These are phyloP conservation scores for Trametes versicolor DNA, from an alignment of 1,284 basidiomycete genomes.

Conservation along the genomic window DNA sequence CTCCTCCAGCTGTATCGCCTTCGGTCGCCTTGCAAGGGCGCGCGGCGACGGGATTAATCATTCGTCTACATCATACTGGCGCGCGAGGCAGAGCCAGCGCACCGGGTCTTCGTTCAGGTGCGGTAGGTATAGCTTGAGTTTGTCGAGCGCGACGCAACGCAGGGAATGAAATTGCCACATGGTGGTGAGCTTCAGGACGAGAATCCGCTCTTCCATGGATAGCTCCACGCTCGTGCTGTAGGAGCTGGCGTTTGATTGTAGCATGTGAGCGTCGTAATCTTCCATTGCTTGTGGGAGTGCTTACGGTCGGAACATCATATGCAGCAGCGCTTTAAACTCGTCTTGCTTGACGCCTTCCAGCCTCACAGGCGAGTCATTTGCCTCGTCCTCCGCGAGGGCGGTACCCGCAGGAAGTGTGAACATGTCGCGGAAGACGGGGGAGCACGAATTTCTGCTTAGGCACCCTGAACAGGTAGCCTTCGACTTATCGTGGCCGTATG, in stretches of 20 bases:
- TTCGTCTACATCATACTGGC: conserved; percentile 20
- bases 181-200: conserved; percentile 26
- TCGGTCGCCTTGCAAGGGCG: conserved; percentile 15
- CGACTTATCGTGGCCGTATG: too few relatives aligned
- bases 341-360: too few relatives aligned
- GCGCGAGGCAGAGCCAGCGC: conserved; percentile 20
- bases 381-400: too few relatives aligned
- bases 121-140: not conserved
- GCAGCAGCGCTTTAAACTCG: too few relatives aligned
- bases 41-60: conserved; percentile 22
- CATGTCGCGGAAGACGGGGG: too few relatives aligned
- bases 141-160: conserved; percentile 16
- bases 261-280: not conserved
- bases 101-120: conserved; percentile 15
- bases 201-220: conserved; percentile 22
- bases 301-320: too few relatives aligned
- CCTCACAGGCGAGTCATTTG: too few relatives aligned
- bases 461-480: too few relatives aligned
- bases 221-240: not conserved
- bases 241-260: not conserved
- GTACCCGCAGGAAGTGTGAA: too few relatives aligned
- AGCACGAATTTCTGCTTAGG: too few relatives aligned
- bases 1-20: conserved; percentile 20
- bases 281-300: not conserved
- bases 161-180: conserved; percentile 23